phyloP scores from a whole-genome alignment of 2,329 filamentous ascomycete genomes.

The Beauveria scarabaeidicola region DNA sequence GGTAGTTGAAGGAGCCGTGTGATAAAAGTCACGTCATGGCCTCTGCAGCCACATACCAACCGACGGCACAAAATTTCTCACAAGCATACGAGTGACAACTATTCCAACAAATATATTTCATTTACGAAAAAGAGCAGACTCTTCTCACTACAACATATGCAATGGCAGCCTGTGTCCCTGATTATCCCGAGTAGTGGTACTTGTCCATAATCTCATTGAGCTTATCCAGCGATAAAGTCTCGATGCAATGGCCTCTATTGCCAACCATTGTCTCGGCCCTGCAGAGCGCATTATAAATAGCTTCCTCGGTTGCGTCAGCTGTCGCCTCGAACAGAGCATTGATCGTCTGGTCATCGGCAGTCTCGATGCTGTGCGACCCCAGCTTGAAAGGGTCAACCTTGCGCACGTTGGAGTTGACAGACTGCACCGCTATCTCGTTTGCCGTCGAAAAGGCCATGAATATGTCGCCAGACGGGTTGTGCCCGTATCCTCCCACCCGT shows the following conservation, averaged over 20 bases:
- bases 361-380: slow-evolving; percentile 28
- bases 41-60: no score
- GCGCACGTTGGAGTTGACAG: slow-evolving; percentile 20
- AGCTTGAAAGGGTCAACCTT: slow-evolving; percentile 35
- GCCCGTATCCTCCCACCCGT: slow-evolving; percentile 48
- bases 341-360: slow-evolving; percentile 48
- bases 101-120: no score
- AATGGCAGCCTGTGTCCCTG: not conserved
- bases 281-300: slow-evolving; percentile 52
- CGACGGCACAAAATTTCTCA: no score
- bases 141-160: not conserved
- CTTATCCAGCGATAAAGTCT: slow-evolving; percentile 37
- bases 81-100: no score
- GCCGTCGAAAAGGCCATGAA: slow-evolving; percentile 56
- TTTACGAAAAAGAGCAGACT: not conserved
- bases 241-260: slow-evolving; percentile 34
- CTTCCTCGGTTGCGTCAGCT: slow-evolving; percentile 52
- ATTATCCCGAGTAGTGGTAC: slow-evolving; percentile 14
- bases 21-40: not conserved
- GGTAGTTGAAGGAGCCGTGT: not conserved
- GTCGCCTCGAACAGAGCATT: slow-evolving; percentile 51
- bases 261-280: slow-evolving; percentile 49
- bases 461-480: slow-evolving; percentile 53
- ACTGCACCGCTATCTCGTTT: slow-evolving; percentile 35
- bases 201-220: slow-evolving; percentile 35